Evolutionary conservation across 305 asterid genomes (phyloP).

Genomic region (Fraxinus latifolia): DNA sequence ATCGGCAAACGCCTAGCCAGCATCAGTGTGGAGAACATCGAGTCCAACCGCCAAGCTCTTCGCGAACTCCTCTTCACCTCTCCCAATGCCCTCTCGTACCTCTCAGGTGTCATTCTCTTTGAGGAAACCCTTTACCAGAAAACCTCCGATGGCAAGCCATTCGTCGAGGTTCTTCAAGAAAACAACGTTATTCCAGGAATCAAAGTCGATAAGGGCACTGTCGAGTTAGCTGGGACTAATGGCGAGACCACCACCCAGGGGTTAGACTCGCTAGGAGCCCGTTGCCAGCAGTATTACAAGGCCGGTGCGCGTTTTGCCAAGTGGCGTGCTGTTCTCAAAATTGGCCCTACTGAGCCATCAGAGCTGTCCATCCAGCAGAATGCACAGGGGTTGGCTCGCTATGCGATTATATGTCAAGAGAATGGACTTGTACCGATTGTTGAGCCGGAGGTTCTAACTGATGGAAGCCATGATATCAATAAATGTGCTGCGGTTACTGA

Average conservation of each 20-base stretch:
- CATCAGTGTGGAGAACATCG: constrained; percentile 73
- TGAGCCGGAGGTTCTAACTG: constrained; percentile 75
- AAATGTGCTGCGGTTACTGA: constrained; percentile 78
- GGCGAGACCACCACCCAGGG: constrained; percentile 91
- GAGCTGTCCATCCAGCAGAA: constrained; percentile 69
- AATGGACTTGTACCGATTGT: constrained; percentile 85
- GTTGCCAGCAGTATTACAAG: constrained; percentile 73
- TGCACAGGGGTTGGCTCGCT: constrained; percentile 85
- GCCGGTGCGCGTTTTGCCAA: constrained; percentile 90
- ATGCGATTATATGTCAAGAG: constrained; percentile 80
- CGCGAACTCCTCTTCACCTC: constrained; percentile 83
- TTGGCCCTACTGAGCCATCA: constrained; percentile 71
- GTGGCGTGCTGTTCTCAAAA: constrained; percentile 81
- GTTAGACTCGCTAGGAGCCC: constrained; percentile 58
- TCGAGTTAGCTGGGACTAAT: constrained; percentile 69
- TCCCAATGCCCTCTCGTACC: constrained; percentile 63
- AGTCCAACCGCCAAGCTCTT: constrained; percentile 67
- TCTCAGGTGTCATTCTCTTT: constrained; percentile 83
- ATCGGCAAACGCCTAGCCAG: constrained; percentile 76
- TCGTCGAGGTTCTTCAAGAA: constrained; percentile 64
- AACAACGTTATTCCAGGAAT: constrained; percentile 70
- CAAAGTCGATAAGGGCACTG: constrained; percentile 84
- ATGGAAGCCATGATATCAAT: constrained; percentile 60
- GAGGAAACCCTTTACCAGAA: constrained; percentile 90
- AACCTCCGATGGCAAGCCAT: constrained; percentile 65